phyloP scores from a whole-genome alignment of 192 early-diverging fungal species.

The Podila epigama region DNA sequence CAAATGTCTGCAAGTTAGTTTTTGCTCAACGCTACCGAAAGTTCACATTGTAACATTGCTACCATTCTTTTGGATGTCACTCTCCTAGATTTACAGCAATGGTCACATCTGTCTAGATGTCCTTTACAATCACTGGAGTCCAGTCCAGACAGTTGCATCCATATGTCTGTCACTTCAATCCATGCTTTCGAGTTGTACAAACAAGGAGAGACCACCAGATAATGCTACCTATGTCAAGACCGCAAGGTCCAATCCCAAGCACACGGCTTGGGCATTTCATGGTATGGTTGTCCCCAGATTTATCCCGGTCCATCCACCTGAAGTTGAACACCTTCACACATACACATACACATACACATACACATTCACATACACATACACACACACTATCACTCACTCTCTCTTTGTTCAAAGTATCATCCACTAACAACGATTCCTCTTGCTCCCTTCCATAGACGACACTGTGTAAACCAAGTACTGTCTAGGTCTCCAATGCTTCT shows the following conservation, averaged over 20 bases:
- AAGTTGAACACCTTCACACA: too few species aligned
- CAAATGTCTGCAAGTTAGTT: background rate
- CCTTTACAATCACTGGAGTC: conserved; percentile 93
- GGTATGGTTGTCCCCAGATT: conserved; percentile 15
- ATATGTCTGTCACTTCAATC: conserved; percentile 91
- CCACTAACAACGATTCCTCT: too few species aligned
- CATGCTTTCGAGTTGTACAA: conserved; percentile 87
- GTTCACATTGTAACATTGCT: background rate
- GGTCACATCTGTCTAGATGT: conserved; percentile 98
- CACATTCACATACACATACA: too few species aligned
- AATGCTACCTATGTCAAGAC: conserved; percentile 62
- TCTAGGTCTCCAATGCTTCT: too few species aligned
- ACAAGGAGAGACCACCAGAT: conserved; percentile 63
- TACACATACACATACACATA: too few species aligned
- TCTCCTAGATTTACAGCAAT: conserved; percentile 77
- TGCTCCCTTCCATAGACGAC: too few species aligned
- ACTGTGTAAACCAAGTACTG: too few species aligned
- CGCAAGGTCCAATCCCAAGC: conserved; percentile 62
- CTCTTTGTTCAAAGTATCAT: too few species aligned
- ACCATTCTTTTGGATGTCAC: background rate
- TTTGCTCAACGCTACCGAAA: background rate
- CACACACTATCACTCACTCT: too few species aligned
- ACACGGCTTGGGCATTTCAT: conserved; percentile 68
- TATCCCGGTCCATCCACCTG: too few species aligned
- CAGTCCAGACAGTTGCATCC: conserved; percentile 87